phyloP scores from a whole-genome alignment of 2,329 filamentous ascomycete species.

The Bipolaris cookei region DNA sequence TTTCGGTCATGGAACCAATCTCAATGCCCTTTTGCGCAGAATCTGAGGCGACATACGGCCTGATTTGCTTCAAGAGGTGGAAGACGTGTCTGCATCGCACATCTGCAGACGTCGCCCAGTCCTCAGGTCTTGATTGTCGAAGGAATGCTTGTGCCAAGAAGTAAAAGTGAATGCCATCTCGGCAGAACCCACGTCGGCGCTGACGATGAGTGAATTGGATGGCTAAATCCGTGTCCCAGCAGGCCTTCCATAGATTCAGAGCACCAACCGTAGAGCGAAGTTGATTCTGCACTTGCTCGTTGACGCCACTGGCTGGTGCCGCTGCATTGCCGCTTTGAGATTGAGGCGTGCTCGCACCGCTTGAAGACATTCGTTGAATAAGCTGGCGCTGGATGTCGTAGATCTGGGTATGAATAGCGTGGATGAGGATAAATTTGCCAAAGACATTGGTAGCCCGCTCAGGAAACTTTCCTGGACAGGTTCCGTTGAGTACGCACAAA shows the following conservation, averaged over 20 bases:
- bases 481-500: constrained; percentile 66
- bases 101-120: constrained; percentile 65
- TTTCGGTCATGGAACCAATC: constrained; percentile 70
- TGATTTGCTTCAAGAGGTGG: constrained; percentile 65
- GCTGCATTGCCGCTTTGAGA: constrained; percentile 59
- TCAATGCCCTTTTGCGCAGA: constrained; percentile 70
- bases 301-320: constrained; percentile 53
- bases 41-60: constrained; percentile 67
- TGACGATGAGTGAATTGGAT: constrained; percentile 69
- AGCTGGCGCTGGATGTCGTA: constrained; percentile 59
- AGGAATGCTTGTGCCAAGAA: constrained; percentile 72
- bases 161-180: constrained; percentile 75
- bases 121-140: constrained; percentile 61
- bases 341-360: constrained; percentile 62
- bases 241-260: constrained; percentile 73
- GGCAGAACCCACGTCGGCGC: constrained; percentile 70
- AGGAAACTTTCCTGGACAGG: constrained; percentile 64
- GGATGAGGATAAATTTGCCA: constrained; percentile 75
- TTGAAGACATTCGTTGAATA: constrained; percentile 43
- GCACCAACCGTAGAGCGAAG: constrained; percentile 58
- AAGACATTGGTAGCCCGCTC: constrained; percentile 72
- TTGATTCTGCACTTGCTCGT: constrained; percentile 57
- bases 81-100: constrained; percentile 67
- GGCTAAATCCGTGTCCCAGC: constrained; percentile 73
- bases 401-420: constrained; percentile 70